A percentile compares a stretch with the other conserved stretches of the same genome.
These are phyloP conservation scores for Jaltomata sinuosa DNA, from an alignment of 257 asterid species.

Conservation along the genomic window DNA sequence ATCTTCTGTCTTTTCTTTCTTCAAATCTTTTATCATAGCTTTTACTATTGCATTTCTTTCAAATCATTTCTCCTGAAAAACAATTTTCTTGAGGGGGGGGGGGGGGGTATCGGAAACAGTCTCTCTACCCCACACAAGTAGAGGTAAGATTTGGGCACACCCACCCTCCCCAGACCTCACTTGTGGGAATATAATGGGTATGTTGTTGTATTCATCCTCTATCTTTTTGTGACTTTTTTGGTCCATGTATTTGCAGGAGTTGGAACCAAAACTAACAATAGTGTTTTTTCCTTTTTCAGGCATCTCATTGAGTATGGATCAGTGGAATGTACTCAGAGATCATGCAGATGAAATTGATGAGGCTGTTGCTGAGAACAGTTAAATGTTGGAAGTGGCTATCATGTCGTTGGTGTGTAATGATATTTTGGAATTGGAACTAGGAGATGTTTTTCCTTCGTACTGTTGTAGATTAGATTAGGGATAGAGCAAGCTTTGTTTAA, in stretches of 20 bases:
- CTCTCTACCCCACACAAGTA: neutral
- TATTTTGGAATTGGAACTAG: neutral
- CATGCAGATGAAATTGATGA: constrained; percentile 67
- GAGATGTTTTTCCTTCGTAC: neutral
- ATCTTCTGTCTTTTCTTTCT: neutral
- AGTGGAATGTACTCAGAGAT: constrained; percentile 77
- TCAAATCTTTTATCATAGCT: neutral
- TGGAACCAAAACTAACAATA: neutral
- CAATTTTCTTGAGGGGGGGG: neutral
- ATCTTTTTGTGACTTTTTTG: neutral
- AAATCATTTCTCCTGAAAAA: neutral
- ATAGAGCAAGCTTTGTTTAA: neutral
- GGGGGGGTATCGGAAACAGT: neutral
- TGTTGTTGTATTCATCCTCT: neutral
- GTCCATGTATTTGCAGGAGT: neutral
- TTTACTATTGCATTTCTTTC: too few relatives aligned
- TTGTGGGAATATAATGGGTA: neutral
- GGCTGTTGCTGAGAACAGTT: constrained; percentile 38
- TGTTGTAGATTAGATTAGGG: neutral
- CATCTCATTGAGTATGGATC: constrained; percentile 66
- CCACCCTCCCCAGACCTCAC: neutral
- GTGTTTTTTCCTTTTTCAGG: constrained; percentile 28
- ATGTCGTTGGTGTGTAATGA: neutral
- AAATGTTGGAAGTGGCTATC: neutral
- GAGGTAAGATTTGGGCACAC: neutral